These are phyloP conservation scores for Eutrema yunnanense DNA, from an alignment of 345 rosid species.

Conservation along the genomic window DNA sequence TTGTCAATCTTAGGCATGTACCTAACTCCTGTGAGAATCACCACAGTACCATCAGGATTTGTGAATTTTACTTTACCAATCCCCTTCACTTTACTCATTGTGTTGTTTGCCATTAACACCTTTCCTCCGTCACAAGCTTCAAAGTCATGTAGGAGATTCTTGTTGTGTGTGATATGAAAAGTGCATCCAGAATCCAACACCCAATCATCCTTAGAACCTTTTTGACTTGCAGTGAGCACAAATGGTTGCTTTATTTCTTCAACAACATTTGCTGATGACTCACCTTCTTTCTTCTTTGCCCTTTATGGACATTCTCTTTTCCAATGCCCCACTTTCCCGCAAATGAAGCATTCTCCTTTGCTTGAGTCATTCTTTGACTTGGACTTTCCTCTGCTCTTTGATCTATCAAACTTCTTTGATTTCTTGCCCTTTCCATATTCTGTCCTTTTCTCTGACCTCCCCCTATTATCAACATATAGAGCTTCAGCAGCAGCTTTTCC, in stretches of 20 bases:
- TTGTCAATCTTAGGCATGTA: neutral
- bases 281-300: too few species aligned
- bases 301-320: too few species aligned
- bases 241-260: neutral
- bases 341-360: too few species aligned
- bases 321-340: too few species aligned
- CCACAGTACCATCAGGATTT: neutral
- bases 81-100: neutral
- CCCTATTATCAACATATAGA: too few species aligned
- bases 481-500: too few species aligned
- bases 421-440: too few species aligned
- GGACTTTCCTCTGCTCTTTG: too few species aligned
- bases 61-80: neutral
- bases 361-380: too few species aligned
- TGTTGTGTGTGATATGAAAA: neutral
- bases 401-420: too few species aligned
- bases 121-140: neutral
- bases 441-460: too few species aligned
- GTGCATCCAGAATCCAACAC: neutral
- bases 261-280: neutral
- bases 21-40: neutral
- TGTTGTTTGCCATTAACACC: neutral
- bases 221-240: neutral
- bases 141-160: too few species aligned
- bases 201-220: neutral